phyloP scores from a whole-genome alignment of 2,329 filamentous ascomycete species.

The Colletotrichum costaricense region DNA sequence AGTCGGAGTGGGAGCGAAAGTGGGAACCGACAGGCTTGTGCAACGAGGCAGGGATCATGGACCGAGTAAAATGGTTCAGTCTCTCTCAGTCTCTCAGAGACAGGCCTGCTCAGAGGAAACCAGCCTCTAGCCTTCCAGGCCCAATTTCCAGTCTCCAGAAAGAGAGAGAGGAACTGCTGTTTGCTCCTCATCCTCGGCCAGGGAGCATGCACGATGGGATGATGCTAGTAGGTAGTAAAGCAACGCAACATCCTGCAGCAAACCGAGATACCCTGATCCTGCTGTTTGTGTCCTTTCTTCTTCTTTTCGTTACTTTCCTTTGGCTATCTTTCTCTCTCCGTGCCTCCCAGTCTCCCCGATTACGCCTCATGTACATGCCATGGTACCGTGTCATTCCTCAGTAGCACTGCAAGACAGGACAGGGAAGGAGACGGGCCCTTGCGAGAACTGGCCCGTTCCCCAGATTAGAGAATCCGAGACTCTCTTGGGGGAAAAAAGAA shows the following conservation, averaged over 20 bases:
- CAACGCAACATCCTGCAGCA: conserved; percentile 20
- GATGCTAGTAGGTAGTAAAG: conserved; percentile 29
- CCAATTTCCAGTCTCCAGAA: background rate
- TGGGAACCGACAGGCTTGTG: conserved; percentile 37
- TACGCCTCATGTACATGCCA: background rate
- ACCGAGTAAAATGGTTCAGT: background rate
- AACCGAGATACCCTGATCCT: conserved; percentile 10
- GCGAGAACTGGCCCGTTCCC: background rate
- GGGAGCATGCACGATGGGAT: conserved; percentile 1
- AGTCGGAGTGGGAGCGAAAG: conserved; percentile 25
- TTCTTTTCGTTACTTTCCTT: background rate
- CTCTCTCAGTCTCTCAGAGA: background rate
- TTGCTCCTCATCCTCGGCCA: background rate
- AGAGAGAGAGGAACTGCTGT: background rate
- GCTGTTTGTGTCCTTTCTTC: background rate
- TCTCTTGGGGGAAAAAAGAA: background rate
- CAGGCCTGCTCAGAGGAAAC: background rate
- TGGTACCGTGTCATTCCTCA: background rate
- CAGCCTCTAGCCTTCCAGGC: background rate
- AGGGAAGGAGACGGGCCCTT: background rate
- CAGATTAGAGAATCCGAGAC: background rate
- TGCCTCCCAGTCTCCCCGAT: background rate
- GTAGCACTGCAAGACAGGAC: background rate
- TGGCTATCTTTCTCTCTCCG: background rate
- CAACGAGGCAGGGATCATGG: conserved; percentile 25